Evolutionary conservation across 2,329 filamentous ascomycete species (phyloP).

Genomic region (Leptographium lundbergii): DNA sequence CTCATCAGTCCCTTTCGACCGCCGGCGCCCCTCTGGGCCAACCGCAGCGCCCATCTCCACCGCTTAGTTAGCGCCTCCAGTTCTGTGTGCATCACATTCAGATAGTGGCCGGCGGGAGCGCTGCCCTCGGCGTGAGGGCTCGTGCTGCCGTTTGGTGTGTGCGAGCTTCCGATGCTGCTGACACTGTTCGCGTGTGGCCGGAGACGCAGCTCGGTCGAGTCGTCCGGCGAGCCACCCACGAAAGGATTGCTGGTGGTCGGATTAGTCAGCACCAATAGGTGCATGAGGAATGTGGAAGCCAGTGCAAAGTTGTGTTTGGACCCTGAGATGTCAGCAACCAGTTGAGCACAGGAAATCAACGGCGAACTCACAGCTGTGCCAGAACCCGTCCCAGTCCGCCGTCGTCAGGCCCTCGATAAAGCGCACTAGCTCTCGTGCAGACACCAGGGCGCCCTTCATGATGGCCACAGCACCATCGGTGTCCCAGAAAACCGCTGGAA

Average conservation of each 20-base stretch:
- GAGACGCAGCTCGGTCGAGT: not conserved
- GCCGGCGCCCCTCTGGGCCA: not conserved
- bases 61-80: not conserved
- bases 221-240: not conserved
- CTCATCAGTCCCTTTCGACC: constrained; percentile 1
- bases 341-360: not conserved
- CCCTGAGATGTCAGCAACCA: not conserved
- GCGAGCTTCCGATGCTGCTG: not conserved
- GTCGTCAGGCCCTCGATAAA: constrained; percentile 4
- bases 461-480: not conserved
- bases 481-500: not conserved
- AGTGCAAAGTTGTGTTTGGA: constrained; percentile 5
- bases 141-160: not conserved
- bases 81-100: not conserved
- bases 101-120: not conserved
- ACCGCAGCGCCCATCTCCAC: constrained; percentile 2
- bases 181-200: not conserved
- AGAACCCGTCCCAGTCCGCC: constrained; percentile 7
- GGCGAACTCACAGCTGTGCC: constrained; percentile 1
- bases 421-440: not conserved
- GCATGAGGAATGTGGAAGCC: constrained; percentile 3
- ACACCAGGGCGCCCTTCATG: not conserved
- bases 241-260: not conserved
- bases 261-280: not conserved
- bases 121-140: not conserved